Conservation (phyloP, 2,329 filamentous ascomycete genomes). For the Rutstroemia sp. region DNA sequence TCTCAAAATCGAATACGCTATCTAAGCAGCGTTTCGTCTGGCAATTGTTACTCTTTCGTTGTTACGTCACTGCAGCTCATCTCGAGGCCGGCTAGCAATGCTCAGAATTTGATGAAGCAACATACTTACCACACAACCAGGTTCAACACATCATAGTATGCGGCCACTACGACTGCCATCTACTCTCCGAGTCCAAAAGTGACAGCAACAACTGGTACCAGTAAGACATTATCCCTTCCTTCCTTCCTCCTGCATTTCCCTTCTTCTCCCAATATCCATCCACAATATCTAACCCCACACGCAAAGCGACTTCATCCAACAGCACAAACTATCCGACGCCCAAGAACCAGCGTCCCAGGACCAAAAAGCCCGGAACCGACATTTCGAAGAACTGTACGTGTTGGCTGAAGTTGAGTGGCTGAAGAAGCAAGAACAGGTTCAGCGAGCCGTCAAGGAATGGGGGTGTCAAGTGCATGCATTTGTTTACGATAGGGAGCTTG, state of each 20-base stretch:
- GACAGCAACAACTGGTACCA: constrained; percentile 47
- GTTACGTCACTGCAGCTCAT: too few species aligned
- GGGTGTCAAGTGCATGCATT: constrained; percentile 55
- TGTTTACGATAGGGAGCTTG: constrained; percentile 52
- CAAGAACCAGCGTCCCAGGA: not conserved
- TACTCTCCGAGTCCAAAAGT: constrained; percentile 38
- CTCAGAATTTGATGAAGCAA: not conserved
- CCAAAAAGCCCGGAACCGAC: constrained; percentile 37
- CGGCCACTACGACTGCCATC: constrained; percentile 47
- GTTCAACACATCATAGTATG: constrained; percentile 50
- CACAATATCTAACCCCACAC: not conserved
- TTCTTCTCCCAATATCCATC: not conserved
- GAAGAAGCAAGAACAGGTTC: constrained; percentile 49
- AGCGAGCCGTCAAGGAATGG: constrained; percentile 51
- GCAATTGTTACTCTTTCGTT: too few species aligned
- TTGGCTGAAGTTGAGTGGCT: constrained; percentile 48
- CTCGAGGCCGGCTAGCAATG: not conserved
- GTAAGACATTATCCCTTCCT: constrained; percentile 29
- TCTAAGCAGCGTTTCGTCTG: too few species aligned
- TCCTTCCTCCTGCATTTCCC: not conserved
- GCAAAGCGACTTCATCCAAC: constrained; percentile 18
- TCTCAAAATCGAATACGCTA: too few species aligned
- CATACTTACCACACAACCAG: constrained; percentile 16
- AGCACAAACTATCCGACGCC: constrained; percentile 14
- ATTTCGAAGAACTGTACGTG: constrained; percentile 57